These are phyloP conservation scores for Coniferiporia weirii DNA, from an alignment of 1,284 basidiomycete species.

Conservation along the genomic window DNA sequence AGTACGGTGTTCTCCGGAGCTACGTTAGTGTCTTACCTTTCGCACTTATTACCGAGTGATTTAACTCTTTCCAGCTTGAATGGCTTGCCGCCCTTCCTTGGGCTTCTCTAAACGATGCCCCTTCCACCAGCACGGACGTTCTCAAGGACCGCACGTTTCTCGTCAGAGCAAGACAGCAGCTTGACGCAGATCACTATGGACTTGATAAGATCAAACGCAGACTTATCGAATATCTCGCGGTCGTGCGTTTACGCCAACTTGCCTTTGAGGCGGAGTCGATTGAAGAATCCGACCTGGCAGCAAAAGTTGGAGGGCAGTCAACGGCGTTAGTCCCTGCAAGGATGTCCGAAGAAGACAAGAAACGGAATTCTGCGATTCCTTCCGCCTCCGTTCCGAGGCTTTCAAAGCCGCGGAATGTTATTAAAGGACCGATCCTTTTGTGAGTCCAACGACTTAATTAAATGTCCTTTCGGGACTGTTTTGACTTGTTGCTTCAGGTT, in stretches of 20 bases:
- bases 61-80: slow-evolving; percentile 52
- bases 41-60: neutral
- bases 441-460: slow-evolving; percentile 31
- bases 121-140: slow-evolving; percentile 20
- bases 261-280: slow-evolving; percentile 31
- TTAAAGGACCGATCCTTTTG: slow-evolving; percentile 81
- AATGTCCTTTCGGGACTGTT: neutral
- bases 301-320: slow-evolving; percentile 16
- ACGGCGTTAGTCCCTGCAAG: neutral
- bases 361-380: slow-evolving; percentile 11
- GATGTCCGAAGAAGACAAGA: slow-evolving; percentile 4
- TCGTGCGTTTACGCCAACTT: slow-evolving; percentile 75
- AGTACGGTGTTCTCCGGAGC: slow-evolving; percentile 71
- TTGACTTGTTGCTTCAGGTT: slow-evolving; percentile 39
- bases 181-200: slow-evolving; percentile 86
- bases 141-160: slow-evolving; percentile 56
- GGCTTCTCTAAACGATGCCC: slow-evolving; percentile 40
- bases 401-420: slow-evolving; percentile 29
- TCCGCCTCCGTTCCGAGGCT: slow-evolving; percentile 17
- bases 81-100: slow-evolving; percentile 81
- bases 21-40: slow-evolving; percentile 48
- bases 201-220: slow-evolving; percentile 88
- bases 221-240: slow-evolving; percentile 85
- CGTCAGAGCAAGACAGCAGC: slow-evolving; percentile 59
- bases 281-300: slow-evolving; percentile 32